A percentile compares a stretch with the other conserved stretches of the same genome.
Evolutionary conservation across 106 monocot genomes (phyloP).

Genomic region (Dioscorea alata): DNA sequence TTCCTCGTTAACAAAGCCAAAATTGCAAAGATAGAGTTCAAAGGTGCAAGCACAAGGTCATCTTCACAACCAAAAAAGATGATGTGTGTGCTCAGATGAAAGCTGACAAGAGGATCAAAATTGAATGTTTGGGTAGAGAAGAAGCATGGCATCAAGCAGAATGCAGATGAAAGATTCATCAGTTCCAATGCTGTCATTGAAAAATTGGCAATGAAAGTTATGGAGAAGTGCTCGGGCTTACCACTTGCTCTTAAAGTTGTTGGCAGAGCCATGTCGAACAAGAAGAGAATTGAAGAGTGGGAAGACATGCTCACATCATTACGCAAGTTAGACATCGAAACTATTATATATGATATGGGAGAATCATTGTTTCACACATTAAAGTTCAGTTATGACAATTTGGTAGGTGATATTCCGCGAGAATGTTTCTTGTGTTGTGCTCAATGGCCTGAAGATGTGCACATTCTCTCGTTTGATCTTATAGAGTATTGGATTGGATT

Average conservation of each 20-base stretch:
- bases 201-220: neutral
- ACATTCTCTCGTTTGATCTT: too few relatives aligned
- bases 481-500: too few relatives aligned
- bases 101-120: neutral
- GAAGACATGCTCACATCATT: neutral
- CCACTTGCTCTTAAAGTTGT: slow-evolving; percentile 1
- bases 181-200: neutral
- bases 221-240: too few relatives aligned
- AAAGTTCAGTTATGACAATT: slow-evolving; percentile 18
- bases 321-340: neutral
- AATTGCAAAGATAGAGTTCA: neutral
- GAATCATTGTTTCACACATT: neutral
- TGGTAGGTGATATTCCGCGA: neutral
- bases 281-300: slow-evolving; percentile 11
- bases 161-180: neutral
- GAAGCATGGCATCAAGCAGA: slow-evolving; percentile 1
- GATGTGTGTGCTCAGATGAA: slow-evolving; percentile 5
- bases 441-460: too few relatives aligned
- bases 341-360: neutral
- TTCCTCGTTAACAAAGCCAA: neutral
- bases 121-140: neutral
- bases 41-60: neutral
- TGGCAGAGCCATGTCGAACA: slow-evolving; percentile 1
- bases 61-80: neutral
- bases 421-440: slow-evolving; percentile 26